phyloP scores from a whole-genome alignment of 805 yeast species.

The Candida montana region DNA sequence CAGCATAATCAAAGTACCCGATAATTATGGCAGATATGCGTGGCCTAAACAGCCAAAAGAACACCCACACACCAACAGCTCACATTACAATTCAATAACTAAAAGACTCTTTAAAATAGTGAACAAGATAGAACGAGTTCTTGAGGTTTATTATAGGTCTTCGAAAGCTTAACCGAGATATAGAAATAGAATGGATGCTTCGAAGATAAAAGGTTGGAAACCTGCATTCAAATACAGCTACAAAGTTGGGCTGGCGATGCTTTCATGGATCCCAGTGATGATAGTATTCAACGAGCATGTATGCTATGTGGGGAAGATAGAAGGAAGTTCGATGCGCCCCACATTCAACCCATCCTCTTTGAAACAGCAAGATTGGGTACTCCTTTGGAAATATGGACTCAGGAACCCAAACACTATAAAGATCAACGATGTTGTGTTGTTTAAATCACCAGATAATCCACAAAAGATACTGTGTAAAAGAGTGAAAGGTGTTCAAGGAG shows the following conservation, averaged over 20 bases:
- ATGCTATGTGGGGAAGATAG: constrained; percentile 65
- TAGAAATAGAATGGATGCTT: background rate
- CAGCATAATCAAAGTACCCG: too few relatives aligned
- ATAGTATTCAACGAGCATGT: constrained; percentile 65
- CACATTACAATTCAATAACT: too few relatives aligned
- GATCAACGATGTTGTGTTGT: constrained; percentile 68
- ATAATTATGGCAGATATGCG: too few relatives aligned
- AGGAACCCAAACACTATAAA: constrained; percentile 41
- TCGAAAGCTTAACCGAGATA: too few relatives aligned
- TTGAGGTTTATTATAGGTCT: too few relatives aligned
- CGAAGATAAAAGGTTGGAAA: background rate
- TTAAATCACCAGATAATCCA: constrained; percentile 80
- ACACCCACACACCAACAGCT: too few relatives aligned
- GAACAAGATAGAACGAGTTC: too few relatives aligned
- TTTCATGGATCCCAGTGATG: constrained; percentile 78
- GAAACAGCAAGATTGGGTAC: constrained; percentile 50
- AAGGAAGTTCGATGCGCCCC: constrained; percentile 87
- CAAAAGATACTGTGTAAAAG: constrained; percentile 72
- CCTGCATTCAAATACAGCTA: constrained; percentile 25
- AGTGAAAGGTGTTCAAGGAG: constrained; percentile 72
- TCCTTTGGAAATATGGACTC: constrained; percentile 61
- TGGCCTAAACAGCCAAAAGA: too few relatives aligned
- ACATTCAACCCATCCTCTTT: constrained; percentile 67
- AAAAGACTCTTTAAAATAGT: too few relatives aligned
- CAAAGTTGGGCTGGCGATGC: constrained; percentile 30